Conservation (phyloP, 495 filamentous ascomycete genomes). For the Barbatosphaeria neglecta region DNA sequence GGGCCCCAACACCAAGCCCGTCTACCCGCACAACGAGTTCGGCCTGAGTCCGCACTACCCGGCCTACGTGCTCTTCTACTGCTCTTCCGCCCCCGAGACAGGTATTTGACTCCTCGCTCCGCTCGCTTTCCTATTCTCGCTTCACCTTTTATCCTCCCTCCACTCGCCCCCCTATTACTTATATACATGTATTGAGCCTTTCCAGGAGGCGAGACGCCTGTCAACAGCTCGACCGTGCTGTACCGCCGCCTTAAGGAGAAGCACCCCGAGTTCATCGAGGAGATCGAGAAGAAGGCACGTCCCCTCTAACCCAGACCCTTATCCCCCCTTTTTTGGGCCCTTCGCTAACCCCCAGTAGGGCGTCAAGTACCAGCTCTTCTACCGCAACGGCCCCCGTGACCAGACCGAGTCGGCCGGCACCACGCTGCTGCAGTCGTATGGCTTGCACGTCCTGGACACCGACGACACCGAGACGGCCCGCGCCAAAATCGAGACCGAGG, state of each 20-base stretch:
- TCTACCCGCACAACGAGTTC: slow-evolving; percentile 46
- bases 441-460: slow-evolving; percentile 32
- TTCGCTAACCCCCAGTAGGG: no score
- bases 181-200: no score
- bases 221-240: slow-evolving; percentile 39
- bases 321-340: background rate
- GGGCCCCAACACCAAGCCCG: slow-evolving; percentile 35
- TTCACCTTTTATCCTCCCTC: no score
- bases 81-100: slow-evolving; percentile 16
- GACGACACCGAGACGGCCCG: slow-evolving; percentile 32
- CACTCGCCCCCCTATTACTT: no score
- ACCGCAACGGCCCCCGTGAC: slow-evolving; percentile 15
- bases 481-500: slow-evolving; percentile 40
- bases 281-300: slow-evolving; percentile 36
- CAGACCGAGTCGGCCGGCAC: slow-evolving; percentile 35
- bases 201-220: slow-evolving; percentile 38
- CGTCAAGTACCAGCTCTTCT: slow-evolving; percentile 30
- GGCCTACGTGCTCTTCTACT: slow-evolving; percentile 43
- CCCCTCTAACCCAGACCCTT: no score
- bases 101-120: slow-evolving; percentile 1
- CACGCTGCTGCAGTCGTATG: slow-evolving; percentile 41
- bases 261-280: slow-evolving; percentile 35
- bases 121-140: no score
- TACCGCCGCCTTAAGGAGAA: slow-evolving; percentile 34
- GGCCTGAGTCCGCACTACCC: slow-evolving; percentile 42